Conservation (phyloP, 169 alveolate genomes). For the Blepharisma undulans region DNA sequence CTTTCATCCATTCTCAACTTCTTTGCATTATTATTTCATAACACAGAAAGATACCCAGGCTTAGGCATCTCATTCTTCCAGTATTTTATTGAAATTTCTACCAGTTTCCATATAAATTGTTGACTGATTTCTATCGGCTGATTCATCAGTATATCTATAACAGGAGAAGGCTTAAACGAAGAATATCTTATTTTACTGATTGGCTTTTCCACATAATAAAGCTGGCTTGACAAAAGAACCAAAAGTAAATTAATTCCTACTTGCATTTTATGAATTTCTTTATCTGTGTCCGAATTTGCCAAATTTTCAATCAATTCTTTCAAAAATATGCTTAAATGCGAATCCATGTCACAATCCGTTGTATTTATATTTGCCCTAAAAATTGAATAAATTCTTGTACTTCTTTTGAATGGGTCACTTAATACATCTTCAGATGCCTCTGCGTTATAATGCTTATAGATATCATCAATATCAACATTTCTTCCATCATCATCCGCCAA, state of each 20-base stretch:
- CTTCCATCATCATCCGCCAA: not conserved
- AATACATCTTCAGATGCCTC: not conserved
- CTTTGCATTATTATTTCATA: not conserved
- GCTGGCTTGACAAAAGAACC: constrained; percentile 2
- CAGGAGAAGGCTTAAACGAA: constrained; percentile 20
- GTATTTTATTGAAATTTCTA: not conserved
- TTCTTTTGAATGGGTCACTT: constrained; percentile 2
- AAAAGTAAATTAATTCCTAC: not conserved
- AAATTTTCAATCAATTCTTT: not conserved
- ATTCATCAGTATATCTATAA: not conserved
- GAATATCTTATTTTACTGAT: not conserved
- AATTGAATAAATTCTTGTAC: not conserved
- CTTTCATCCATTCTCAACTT: not conserved
- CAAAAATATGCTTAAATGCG: not conserved
- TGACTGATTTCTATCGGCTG: constrained; percentile 10
- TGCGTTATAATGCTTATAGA: not conserved
- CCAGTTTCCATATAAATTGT: not conserved
- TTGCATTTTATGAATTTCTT: not conserved
- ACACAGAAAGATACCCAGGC: not conserved
- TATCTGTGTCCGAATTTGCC: not conserved
- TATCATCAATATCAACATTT: not conserved
- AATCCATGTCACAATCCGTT: constrained; percentile 23
- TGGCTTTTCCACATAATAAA: constrained; percentile 15
- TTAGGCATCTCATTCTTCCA: not conserved
- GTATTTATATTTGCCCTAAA: not conserved